Conservation (phyloP, 257 asterid genomes). For the Cruciata laevipes region DNA sequence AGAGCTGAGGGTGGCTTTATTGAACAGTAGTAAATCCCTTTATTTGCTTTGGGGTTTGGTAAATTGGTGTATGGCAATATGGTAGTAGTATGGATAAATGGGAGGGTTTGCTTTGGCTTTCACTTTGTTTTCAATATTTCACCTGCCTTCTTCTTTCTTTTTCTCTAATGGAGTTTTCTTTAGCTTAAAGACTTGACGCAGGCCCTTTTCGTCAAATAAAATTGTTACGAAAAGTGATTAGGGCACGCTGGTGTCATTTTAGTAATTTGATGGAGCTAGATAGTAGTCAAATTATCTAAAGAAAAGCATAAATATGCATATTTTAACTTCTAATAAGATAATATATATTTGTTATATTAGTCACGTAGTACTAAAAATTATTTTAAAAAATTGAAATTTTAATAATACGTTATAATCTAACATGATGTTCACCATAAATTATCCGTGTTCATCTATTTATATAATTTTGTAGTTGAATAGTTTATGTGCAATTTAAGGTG, state of each 20-base stretch:
- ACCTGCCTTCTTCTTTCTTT: not conserved
- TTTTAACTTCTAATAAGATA: too few relatives aligned
- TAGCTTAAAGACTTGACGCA: not conserved
- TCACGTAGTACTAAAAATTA: too few relatives aligned
- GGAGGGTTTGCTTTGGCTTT: not conserved
- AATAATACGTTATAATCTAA: too few relatives aligned
- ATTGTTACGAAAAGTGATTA: not conserved
- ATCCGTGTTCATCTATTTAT: too few relatives aligned
- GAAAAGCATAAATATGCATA: too few relatives aligned
- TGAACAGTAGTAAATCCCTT: not conserved
- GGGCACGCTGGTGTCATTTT: not conserved
- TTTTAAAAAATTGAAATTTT: too few relatives aligned
- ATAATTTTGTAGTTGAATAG: too few relatives aligned
- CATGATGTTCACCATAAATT: too few relatives aligned
- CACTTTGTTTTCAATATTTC: not conserved
- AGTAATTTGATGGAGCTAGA: not conserved
- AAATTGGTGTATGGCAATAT: not conserved
- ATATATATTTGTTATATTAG: too few relatives aligned
- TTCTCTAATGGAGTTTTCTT: not conserved
- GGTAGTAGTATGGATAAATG: not conserved
- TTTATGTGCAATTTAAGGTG: too few relatives aligned
- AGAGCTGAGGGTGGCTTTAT: not conserved
- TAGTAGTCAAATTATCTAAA: not conserved
- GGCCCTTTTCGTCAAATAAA: not conserved
- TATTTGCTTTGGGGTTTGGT: not conserved